Base-by-base conservation (phyloP, 148 eudicot genomes). In the Amaranthus palmeri region DNA sequence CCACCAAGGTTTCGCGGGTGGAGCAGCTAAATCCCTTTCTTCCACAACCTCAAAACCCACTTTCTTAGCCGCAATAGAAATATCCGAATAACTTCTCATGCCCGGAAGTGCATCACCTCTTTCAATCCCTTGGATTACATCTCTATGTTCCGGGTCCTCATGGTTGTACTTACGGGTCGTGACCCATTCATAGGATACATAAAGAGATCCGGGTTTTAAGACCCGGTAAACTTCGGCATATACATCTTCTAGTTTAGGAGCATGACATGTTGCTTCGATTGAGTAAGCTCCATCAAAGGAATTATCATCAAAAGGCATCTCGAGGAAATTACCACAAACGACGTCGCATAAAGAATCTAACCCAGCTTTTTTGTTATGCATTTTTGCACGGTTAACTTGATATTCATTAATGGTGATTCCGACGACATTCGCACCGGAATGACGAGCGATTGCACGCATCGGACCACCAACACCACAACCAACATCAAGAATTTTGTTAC, bases 391-490 rank as follows among this genome's bases (percentile, higher is more conserved):
- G 1, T 72, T 75, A 3, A 85, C 88, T 11, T 85, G 87, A 43
- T 85, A 85, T 60, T 85, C 85, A 61, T 85, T 85, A 51, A 85
- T 85, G 4, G 88, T 85, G 64, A 85, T 82, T 0, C 88, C 88
- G 1, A 75, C 76, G 40, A 85, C 82, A 4, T 80, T 80, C 1
- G 85, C 75, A 0, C 71, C 69, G 0, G 88, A 85, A 45, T 85
- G 85, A 14, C 85, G 52, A 0, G 85, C 88, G 17, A 85, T 85
- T 3, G 88, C 88, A 0, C 88, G 76, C 88, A 85, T 85, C 3
- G 88, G 85, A 0, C 88, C 88, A 0, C 88, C 88, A 15, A 85
- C 88, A 9, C 88, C 88, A 74, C 88, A 85, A 0, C 88, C 88
- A 5, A 82, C 88, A 53, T 85, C 88, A 14, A 85, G 46, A n/a